Base-by-base conservation (phyloP, 2,329 filamentous ascomycete species). In the Stachybotrys chlorohalonatus region DNA sequence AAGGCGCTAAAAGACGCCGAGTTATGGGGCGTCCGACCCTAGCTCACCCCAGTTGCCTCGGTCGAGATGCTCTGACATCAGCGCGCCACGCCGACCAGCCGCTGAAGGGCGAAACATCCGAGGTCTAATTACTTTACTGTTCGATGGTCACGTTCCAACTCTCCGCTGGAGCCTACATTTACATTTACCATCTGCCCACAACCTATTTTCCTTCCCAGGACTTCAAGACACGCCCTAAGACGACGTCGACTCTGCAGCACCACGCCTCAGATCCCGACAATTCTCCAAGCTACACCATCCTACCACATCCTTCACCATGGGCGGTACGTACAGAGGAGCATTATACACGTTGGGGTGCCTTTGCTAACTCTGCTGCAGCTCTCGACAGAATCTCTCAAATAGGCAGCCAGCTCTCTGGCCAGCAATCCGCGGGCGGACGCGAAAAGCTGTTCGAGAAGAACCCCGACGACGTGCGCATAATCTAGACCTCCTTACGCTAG, bases 381-480 rank as follows among this genome's bases (percentile, higher is more conserved):
- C 68, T 80, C 64, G 80, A 83, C 60, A 73, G 81, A 72, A 72
- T 84, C 57, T 73, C 76, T 53, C 81, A 84, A 64, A 78, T 86
- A 63, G 82, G 81, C 58, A 77, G 76, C 75, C 83, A 86, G 75
- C 72, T 86, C 65, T 78, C 81, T 59, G 77, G 76, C 71, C 83
- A 85, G 74, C 73, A 83, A 60, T 73, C 75, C 59, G 71, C 75
- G 52, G 72, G 74, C 58, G 73, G 73, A 58, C 75, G 75, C 61
- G 79, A 80, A 57, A 81, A 75, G 70, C 72, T 88, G 50, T 75
- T 87, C 48, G 73, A 85, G 70, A 87, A 87, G 75, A 78, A 77
- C 68, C 75, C 84, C 54, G 84, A 87, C 68, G 85, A 87, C 76
- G 83, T 85, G 74, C 53, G 75, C 61, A 45, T 31, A 36, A 30